Evolutionary conservation across 2,329 filamentous ascomycete species (phyloP).

Genomic region (Aotearoamyces nothofagi): DNA sequence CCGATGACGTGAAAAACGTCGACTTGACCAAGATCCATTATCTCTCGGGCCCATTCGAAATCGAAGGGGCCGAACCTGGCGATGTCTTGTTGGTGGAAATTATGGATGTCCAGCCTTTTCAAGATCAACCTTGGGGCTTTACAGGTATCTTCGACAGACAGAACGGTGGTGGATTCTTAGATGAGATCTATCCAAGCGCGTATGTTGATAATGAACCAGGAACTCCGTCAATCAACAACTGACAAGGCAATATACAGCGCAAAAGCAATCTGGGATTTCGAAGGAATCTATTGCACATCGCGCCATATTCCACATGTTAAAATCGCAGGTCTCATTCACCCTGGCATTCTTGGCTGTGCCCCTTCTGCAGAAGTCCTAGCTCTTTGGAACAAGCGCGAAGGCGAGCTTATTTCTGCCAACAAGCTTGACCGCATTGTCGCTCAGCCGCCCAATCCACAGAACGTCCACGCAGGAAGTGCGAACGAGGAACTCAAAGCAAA

Average conservation of each 20-base stretch:
- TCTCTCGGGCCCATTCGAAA: conserved; percentile 76
- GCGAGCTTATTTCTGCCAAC: conserved; percentile 57
- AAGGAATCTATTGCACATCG: conserved; percentile 68
- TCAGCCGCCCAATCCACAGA: conserved; percentile 56
- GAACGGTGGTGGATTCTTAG: conserved; percentile 80
- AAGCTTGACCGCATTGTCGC: conserved; percentile 59
- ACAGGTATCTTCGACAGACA: conserved; percentile 65
- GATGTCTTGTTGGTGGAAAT: conserved; percentile 81
- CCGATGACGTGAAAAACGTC: conserved; percentile 75
- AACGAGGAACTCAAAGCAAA: conserved; percentile 41
- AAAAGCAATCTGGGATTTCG: conserved; percentile 65
- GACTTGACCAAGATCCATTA: conserved; percentile 80
- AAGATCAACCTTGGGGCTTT: conserved; percentile 81
- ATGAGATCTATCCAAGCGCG: conserved; percentile 76
- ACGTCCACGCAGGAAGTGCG: conserved; percentile 57
- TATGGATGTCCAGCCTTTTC: conserved; percentile 79
- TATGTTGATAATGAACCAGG: conserved; percentile 23
- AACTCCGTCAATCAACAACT: conserved; percentile 34
- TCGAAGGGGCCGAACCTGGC: conserved; percentile 71
- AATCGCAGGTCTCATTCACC: conserved; percentile 81
- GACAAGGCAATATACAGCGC: conserved; percentile 26
- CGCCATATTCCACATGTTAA: conserved; percentile 78
- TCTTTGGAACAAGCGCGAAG: conserved; percentile 75
- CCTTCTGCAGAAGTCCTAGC: conserved; percentile 58
- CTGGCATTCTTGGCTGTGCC: conserved; percentile 80